Evolutionary conservation across 805 yeast genomes (phyloP).

Genomic region (Pichia nanzhaoensis): DNA sequence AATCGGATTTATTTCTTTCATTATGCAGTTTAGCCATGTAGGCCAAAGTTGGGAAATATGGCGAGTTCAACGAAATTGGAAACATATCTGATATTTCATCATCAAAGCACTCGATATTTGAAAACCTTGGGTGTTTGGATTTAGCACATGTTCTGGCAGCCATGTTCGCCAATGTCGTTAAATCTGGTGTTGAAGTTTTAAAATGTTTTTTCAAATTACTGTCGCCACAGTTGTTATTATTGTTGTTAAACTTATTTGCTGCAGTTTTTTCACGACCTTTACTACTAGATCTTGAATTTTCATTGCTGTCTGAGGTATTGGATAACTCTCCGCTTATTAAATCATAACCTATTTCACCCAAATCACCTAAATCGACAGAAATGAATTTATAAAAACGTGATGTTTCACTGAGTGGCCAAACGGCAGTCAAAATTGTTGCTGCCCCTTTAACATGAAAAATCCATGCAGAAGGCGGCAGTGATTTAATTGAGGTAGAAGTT

Average conservation of each 20-base stretch:
- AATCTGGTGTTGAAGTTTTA: constrained; percentile 23
- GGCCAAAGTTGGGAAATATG: constrained; percentile 81
- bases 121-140: constrained; percentile 29
- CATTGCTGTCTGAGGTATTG: constrained; percentile 20
- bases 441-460: constrained; percentile 96
- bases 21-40: constrained; percentile 76
- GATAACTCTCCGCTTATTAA: constrained; percentile 31
- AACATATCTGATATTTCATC: constrained; percentile 76
- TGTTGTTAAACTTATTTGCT: neutral
- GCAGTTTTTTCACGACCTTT: constrained; percentile 5
- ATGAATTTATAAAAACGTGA: constrained; percentile 63
- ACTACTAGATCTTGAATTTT: constrained; percentile 10
- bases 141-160: constrained; percentile 9
- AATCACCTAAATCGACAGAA: constrained; percentile 83
- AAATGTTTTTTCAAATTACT: neutral
- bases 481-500: constrained; percentile 41
- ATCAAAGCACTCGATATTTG: constrained; percentile 76
- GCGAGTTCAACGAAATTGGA: constrained; percentile 78
- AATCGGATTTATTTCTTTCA: constrained; percentile 79
- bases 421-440: constrained; percentile 90
- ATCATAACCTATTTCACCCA: constrained; percentile 59
- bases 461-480: constrained; percentile 93
- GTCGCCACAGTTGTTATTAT: neutral
- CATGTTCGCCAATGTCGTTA: constrained; percentile 15
- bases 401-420: constrained; percentile 79